Percentiles rank a stretch among this genome's conserved stretches.
Evolutionary conservation across 2,329 filamentous ascomycete species (phyloP).

Genomic region (Colletotrichum abscissum): DNA sequence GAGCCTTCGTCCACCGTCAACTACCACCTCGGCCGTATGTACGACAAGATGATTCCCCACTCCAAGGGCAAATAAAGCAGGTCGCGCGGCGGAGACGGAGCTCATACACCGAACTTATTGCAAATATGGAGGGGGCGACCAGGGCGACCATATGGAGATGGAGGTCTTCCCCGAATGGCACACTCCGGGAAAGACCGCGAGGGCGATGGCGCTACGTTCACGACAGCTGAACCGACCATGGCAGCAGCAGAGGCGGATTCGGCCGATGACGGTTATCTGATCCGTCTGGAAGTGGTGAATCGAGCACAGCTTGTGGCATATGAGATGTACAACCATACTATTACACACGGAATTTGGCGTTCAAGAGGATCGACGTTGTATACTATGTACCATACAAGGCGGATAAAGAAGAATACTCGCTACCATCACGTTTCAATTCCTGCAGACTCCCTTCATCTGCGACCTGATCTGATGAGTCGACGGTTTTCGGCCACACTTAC

Average conservation of each 20-base stretch:
- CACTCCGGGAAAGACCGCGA: neutral
- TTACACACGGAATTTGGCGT: conserved; percentile 23
- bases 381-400: conserved; percentile 31
- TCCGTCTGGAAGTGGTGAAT: neutral
- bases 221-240: neutral
- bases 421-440: neutral
- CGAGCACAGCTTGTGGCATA: neutral
- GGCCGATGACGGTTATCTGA: neutral
- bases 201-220: neutral
- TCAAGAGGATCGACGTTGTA: conserved; percentile 28
- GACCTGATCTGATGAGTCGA: neutral
- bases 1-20: conserved; percentile 83
- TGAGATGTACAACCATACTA: neutral
- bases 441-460: neutral
- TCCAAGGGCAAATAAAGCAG: conserved; percentile 17
- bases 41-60: conserved; percentile 48
- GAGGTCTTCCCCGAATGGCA: neutral
- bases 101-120: too few species aligned
- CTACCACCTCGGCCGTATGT: conserved; percentile 87
- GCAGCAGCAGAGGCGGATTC: neutral
- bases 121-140: neutral
- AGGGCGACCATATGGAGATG: neutral
- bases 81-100: too few species aligned
- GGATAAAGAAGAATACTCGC: neutral
- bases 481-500: neutral